These are phyloP conservation scores for Hanseniaspora singularis DNA, from an alignment of 805 yeast species.

Conservation along the genomic window DNA sequence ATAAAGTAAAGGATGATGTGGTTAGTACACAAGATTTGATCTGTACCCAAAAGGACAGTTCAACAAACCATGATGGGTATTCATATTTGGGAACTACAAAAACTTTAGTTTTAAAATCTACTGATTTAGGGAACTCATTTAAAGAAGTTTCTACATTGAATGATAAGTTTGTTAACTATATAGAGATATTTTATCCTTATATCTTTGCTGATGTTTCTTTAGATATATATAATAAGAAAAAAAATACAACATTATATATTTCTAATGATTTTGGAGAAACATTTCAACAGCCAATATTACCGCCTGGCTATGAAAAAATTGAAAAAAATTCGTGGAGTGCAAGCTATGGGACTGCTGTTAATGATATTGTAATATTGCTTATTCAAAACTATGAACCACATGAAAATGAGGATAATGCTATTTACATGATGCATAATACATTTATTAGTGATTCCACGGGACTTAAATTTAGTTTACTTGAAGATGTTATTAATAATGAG, in stretches of 20 bases:
- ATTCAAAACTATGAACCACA: constrained; percentile 16
- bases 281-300: constrained; percentile 33
- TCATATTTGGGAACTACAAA: too few relatives aligned
- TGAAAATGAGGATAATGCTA: too few relatives aligned
- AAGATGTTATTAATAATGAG: constrained; percentile 20
- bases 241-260: constrained; percentile 30
- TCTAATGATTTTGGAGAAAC: constrained; percentile 39
- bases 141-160: constrained; percentile 26
- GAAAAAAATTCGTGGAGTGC: constrained; percentile 33
- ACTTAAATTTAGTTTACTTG: constrained; percentile 26
- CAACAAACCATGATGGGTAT: too few relatives aligned
- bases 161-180: constrained; percentile 21
- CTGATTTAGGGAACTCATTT: constrained; percentile 42
- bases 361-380: constrained; percentile 18
- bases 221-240: constrained; percentile 25
- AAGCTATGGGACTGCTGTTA: constrained; percentile 24
- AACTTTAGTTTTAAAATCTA: constrained; percentile 29
- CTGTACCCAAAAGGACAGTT: constrained; percentile 29
- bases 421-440: constrained; percentile 14
- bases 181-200: constrained; percentile 21
- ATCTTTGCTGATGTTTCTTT: constrained; percentile 23
- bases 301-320: constrained; percentile 31
- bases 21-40: constrained; percentile 32
- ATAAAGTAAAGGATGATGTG: constrained; percentile 17
- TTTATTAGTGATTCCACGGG: constrained; percentile 27